Evolutionary conservation across 1,139 yeast species (phyloP).

Genomic region (Protomyces pachydermus): DNA sequence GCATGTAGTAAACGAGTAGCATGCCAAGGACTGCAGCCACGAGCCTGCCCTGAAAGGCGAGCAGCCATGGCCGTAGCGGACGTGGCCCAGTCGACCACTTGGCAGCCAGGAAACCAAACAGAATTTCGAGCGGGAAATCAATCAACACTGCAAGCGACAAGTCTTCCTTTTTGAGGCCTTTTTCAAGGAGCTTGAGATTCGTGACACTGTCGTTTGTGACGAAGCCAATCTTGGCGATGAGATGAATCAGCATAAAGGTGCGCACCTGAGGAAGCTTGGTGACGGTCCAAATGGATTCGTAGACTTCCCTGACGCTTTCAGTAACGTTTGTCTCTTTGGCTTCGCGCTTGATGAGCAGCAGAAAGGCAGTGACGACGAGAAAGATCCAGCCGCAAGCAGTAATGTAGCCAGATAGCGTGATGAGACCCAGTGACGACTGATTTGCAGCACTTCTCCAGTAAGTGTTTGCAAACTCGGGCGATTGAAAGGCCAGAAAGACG

Average conservation of each 20-base stretch:
- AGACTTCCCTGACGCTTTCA: conserved; percentile 49
- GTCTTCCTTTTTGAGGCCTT: conserved; percentile 90
- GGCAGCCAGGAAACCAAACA: conserved; percentile 94
- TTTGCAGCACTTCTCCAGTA: conserved; percentile 52
- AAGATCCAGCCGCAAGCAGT: conserved; percentile 72
- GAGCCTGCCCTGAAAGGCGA: conserved; percentile 81
- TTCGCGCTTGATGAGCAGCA: conserved; percentile 43
- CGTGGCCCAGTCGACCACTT: conserved; percentile 78
- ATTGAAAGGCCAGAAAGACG: conserved; percentile 80
- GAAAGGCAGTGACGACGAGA: conserved; percentile 58
- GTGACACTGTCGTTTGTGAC: conserved; percentile 97
- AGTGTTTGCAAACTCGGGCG: conserved; percentile 87
- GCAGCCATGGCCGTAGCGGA: conserved; percentile 80
- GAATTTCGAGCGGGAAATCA: conserved; percentile 92
- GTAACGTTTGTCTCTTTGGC: conserved; percentile 43
- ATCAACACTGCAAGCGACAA: conserved; percentile 85
- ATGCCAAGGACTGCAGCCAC: conserved; percentile 73
- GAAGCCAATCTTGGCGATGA: conserved; percentile 83
- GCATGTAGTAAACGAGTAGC: conserved; percentile 66
- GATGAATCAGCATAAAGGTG: conserved; percentile 64
- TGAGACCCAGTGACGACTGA: conserved; percentile 61
- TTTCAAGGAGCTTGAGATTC: conserved; percentile 81
- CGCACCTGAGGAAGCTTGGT: conserved; percentile 71
- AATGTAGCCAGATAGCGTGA: conserved; percentile 70
- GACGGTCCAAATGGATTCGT: conserved; percentile 70